Evolutionary conservation across 2,329 filamentous ascomycete species (phyloP).

Genomic region (Simplicillium sp.): DNA sequence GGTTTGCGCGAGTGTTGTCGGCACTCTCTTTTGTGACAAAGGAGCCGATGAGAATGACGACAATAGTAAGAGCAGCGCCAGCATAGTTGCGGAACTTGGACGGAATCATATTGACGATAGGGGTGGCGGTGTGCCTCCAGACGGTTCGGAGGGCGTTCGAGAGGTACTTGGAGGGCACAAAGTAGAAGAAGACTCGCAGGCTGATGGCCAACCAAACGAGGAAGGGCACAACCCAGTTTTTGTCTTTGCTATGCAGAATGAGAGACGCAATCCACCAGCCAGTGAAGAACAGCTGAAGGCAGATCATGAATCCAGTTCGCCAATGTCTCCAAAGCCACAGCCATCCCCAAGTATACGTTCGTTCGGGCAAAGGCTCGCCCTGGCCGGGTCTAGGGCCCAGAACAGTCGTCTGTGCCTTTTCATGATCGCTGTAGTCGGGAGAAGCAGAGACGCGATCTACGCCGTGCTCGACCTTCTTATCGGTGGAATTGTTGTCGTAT

Average conservation of each 20-base stretch:
- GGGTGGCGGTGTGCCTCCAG: constrained; percentile 58
- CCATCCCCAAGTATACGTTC: constrained; percentile 2
- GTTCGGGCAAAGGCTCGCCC: constrained; percentile 11
- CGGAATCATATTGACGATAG: constrained; percentile 53
- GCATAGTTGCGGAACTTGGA: constrained; percentile 52
- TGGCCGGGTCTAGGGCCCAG: constrained; percentile 16
- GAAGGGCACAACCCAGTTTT: constrained; percentile 79
- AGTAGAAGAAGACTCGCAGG: constrained; percentile 64
- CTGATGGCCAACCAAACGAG: constrained; percentile 68
- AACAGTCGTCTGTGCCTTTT: constrained; percentile 24
- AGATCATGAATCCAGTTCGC: constrained; percentile 29
- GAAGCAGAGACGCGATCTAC: constrained; percentile 6
- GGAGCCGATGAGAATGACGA: constrained; percentile 66
- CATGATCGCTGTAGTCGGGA: constrained; percentile 29
- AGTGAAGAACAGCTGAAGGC: constrained; percentile 28
- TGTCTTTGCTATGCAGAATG: constrained; percentile 60
- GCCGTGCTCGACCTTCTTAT: constrained; percentile 13
- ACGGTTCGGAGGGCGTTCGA: constrained; percentile 55
- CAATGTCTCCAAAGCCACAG: too few species aligned
- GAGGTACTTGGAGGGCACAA: constrained; percentile 58
- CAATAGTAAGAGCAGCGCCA: constrained; percentile 55
- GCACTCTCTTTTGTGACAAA: constrained; percentile 62
- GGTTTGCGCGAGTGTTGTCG: constrained; percentile 72
- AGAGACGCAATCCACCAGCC: constrained; percentile 72
- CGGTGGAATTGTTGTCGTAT: constrained; percentile 9